phyloP scores from a whole-genome alignment of 2,329 filamentous ascomycete genomes.

The Lachnellula hyalina region DNA sequence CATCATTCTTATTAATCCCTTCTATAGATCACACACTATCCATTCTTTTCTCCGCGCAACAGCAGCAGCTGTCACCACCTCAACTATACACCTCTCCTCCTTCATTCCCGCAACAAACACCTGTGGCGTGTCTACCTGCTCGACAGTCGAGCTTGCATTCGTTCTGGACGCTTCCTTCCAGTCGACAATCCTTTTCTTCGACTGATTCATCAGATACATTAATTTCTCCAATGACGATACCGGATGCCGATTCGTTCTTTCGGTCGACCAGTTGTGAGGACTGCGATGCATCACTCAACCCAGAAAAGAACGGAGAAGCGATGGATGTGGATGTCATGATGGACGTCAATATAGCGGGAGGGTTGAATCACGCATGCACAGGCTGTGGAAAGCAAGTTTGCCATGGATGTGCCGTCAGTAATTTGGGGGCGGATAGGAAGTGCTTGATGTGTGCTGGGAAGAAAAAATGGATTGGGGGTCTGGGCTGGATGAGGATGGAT shows the following conservation, averaged over 20 bases:
- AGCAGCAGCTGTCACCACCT: constrained; percentile 27
- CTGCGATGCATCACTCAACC: constrained; percentile 38
- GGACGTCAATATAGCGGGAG: constrained; percentile 33
- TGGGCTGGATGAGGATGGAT: constrained; percentile 16
- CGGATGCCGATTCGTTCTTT: constrained; percentile 18
- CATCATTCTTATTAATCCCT: constrained; percentile 10
- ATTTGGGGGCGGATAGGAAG: constrained; percentile 47
- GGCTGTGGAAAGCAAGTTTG: constrained; percentile 52
- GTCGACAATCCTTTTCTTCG: constrained; percentile 30
- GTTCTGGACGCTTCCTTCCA: constrained; percentile 51
- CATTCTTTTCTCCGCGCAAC: constrained; percentile 53
- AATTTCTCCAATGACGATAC: constrained; percentile 8
- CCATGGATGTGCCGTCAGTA: constrained; percentile 54
- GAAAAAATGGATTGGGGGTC: constrained; percentile 19
- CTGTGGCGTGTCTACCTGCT: constrained; percentile 18
- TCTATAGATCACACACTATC: constrained; percentile 44
- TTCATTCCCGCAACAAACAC: constrained; percentile 12
- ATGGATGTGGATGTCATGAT: constrained; percentile 39
- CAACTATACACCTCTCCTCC: constrained; percentile 13
- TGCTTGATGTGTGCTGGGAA: constrained; percentile 46
- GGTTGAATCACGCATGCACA: constrained; percentile 36
- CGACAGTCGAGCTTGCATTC: constrained; percentile 51
- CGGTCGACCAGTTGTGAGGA: constrained; percentile 46
- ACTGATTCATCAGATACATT: constrained; percentile 25
- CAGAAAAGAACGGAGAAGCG: constrained; percentile 24